Evolutionary conservation across 2,329 filamentous ascomycete genomes (phyloP).

Genomic region (Geosmithia putterillii): DNA sequence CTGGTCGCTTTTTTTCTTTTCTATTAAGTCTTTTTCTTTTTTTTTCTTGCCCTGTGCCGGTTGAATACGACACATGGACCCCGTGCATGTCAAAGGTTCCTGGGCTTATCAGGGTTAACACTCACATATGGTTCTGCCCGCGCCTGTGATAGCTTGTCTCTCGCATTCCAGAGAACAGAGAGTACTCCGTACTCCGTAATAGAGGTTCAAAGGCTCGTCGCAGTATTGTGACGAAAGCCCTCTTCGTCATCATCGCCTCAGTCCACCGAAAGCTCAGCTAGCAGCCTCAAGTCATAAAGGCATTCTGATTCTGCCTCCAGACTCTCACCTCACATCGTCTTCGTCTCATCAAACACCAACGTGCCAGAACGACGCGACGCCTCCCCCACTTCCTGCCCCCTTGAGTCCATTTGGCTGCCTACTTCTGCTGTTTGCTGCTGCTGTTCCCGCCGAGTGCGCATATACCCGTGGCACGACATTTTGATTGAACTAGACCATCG

Average conservation of each 20-base stretch:
- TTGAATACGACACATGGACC: neutral
- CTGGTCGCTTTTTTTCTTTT: neutral
- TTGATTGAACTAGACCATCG: neutral
- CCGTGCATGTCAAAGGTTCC: neutral
- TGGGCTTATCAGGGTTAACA: neutral
- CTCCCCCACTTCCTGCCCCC: neutral
- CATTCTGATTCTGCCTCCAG: too few species aligned
- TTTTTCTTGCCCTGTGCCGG: neutral
- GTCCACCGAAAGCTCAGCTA: neutral
- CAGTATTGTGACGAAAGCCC: neutral
- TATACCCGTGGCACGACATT: neutral
- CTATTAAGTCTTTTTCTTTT: neutral
- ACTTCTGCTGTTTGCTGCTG: too few species aligned
- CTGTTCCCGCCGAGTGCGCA: neutral
- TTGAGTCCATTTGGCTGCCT: neutral
- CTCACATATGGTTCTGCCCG: neutral
- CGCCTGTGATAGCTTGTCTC: neutral
- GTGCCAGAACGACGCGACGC: neutral
- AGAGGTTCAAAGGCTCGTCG: neutral
- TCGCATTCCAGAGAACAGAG: neutral
- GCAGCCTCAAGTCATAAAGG: too few species aligned
- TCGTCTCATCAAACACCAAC: neutral
- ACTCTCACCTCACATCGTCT: neutral
- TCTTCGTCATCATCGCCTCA: neutral
- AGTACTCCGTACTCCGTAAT: too few species aligned